Percentiles rank a stretch among this genome's conserved stretches.
These are phyloP conservation scores for Amoeboaphelidium occidentale DNA, from an alignment of 371 early-diverging fungal species.

Conservation along the genomic window DNA sequence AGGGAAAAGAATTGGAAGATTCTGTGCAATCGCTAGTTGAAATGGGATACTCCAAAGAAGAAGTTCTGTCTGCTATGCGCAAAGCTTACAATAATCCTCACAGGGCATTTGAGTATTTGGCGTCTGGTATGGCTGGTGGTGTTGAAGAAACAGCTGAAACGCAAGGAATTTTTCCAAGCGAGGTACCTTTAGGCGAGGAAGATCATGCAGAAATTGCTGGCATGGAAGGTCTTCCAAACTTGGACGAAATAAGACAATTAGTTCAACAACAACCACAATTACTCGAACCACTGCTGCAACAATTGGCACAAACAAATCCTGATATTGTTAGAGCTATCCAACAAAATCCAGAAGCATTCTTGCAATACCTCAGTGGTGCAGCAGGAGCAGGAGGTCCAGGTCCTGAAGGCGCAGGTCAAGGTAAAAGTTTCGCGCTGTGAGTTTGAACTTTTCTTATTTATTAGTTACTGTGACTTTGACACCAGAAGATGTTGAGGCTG, in stretches of 20 bases:
- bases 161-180: slow-evolving; percentile 2
- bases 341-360: slow-evolving; percentile 51
- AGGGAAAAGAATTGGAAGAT: slow-evolving; percentile 22
- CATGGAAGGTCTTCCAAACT: slow-evolving; percentile 54
- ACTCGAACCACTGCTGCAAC: slow-evolving; percentile 58
- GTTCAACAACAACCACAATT: slow-evolving; percentile 63
- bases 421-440: no score
- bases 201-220: not conserved
- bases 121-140: slow-evolving; percentile 35
- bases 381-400: slow-evolving; percentile 17
- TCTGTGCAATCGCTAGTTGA: slow-evolving; percentile 68
- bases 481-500: slow-evolving; percentile 68
- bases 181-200: not conserved
- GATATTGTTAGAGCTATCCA: slow-evolving; percentile 35
- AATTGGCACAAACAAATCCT: slow-evolving; percentile 61
- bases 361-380: not conserved
- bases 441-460: no score
- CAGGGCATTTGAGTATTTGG: slow-evolving; percentile 83
- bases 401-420: slow-evolving; percentile 33
- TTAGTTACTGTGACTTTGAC: slow-evolving; percentile 58
- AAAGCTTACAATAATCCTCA: slow-evolving; percentile 93
- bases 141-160: slow-evolving; percentile 11
- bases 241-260: slow-evolving; percentile 65
- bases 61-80: slow-evolving; percentile 67
- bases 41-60: slow-evolving; percentile 77